Percentiles rank a stretch among this genome's conserved stretches.
phyloP scores from a whole-genome alignment of 139 green algal genomes.

The Micromonas commoda region DNA sequence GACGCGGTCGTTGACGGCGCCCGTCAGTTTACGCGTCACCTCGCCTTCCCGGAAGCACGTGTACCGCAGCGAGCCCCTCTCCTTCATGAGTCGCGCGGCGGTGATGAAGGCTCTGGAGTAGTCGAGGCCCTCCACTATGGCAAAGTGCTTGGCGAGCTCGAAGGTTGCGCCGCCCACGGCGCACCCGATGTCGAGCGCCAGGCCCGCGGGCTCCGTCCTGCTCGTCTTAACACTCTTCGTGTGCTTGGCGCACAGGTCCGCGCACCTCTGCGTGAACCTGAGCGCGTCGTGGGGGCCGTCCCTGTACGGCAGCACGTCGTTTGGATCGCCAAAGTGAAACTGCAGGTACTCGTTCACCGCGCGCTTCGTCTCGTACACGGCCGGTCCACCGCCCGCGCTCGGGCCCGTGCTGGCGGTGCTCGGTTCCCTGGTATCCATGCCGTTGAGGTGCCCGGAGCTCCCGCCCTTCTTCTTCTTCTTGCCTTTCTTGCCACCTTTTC shows the following conservation, averaged over 20 bases:
- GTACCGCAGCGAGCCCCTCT: slow-evolving; percentile 46
- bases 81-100: slow-evolving; percentile 42
- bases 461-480: too few relatives aligned
- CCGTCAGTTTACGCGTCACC: slow-evolving; percentile 32
- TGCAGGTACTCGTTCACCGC: slow-evolving; percentile 53
- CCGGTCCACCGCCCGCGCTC: neutral
- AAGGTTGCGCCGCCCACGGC: slow-evolving; percentile 4
- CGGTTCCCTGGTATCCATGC: too few relatives aligned
- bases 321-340: slow-evolving; percentile 45
- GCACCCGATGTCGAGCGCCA: slow-evolving; percentile 18
- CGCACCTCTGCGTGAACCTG: neutral
- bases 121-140: neutral
- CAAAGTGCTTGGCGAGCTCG: neutral
- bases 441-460: too few relatives aligned
- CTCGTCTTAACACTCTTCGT: neutral
- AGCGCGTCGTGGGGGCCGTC: slow-evolving; percentile 9
- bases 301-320: slow-evolving; percentile 48
- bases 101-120: neutral
- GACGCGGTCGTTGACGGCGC: slow-evolving; percentile 38
- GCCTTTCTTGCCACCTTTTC: too few relatives aligned
- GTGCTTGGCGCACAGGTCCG: neutral
- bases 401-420: too few relatives aligned
- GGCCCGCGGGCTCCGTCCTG: neutral
- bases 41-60: slow-evolving; percentile 54
- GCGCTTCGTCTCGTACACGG: slow-evolving; percentile 46